Conservation (phyloP, 129 eudicot species). For the Dittrichia graveolens region DNA sequence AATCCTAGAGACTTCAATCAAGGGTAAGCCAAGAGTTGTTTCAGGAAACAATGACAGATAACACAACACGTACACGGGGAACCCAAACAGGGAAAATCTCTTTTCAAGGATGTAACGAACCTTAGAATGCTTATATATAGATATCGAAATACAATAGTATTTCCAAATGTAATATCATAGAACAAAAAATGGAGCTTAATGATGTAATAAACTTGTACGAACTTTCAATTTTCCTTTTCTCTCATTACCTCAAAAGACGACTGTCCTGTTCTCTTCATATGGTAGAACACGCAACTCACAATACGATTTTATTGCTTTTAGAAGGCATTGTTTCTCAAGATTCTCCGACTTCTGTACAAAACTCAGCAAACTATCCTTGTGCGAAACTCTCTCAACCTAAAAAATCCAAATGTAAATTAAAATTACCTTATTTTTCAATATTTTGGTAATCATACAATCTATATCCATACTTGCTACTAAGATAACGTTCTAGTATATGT, state of each 20-base stretch:
- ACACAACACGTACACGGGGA: no score
- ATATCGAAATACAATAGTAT: slow-evolving; percentile 7
- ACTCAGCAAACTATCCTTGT: slow-evolving; percentile 82
- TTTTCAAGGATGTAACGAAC: neutral
- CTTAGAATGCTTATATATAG: slow-evolving; percentile 1
- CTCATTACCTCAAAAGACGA: slow-evolving; percentile 53
- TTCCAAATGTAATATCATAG: slow-evolving; percentile 19
- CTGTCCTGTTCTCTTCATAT: slow-evolving; percentile 77
- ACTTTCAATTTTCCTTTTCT: slow-evolving; percentile 11
- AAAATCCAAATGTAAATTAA: slow-evolving; percentile 8
- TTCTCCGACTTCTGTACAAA: slow-evolving; percentile 83
- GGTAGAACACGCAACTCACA: slow-evolving; percentile 91
- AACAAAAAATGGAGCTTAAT: neutral
- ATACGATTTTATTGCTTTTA: slow-evolving; percentile 81
- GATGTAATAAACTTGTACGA: slow-evolving; percentile 12
- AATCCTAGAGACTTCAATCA: no score
- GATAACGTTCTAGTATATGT: no score
- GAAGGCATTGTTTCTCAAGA: slow-evolving; percentile 94
- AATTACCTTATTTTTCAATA: neutral
- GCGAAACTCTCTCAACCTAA: slow-evolving; percentile 93
- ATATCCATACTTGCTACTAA: no score
- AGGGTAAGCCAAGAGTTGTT: no score
- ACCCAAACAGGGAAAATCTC: no score
- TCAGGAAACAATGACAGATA: no score
- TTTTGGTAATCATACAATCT: neutral